Evolutionary conservation across 176 grass and related monocot species (phyloP).

Genomic region (Ampelocalamus luodianensis): DNA sequence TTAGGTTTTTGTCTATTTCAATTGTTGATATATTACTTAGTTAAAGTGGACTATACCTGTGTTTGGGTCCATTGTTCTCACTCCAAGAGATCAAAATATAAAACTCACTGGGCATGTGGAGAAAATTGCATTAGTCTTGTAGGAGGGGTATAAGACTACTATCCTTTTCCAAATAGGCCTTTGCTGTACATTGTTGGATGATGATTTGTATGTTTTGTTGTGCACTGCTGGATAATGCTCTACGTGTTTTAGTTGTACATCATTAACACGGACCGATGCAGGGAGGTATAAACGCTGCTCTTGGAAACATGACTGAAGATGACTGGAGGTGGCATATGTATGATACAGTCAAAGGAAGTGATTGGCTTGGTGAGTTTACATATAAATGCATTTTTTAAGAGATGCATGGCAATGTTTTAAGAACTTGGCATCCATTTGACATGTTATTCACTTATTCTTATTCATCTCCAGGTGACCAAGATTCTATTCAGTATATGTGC

Average conservation of each 20-base stretch:
- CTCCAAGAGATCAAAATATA: conserved; percentile 52
- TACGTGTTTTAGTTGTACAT: not conserved
- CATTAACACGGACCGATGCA: conserved; percentile 32
- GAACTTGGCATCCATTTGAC: not conserved
- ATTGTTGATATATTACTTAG: not conserved
- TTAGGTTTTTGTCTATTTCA: not conserved
- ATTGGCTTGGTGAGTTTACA: conserved; percentile 79
- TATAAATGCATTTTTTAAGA: not conserved
- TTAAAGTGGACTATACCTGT: not conserved
- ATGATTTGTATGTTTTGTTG: not conserved
- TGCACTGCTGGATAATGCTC: conserved; percentile 43
- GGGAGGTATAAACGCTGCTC: conserved; percentile 97
- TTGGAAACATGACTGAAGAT: conserved; percentile 98
- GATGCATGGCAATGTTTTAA: conserved; percentile 21
- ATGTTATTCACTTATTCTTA: no score
- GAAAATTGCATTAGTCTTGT: not conserved
- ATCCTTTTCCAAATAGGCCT: not conserved
- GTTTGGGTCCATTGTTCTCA: not conserved
- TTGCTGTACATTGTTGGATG: conserved; percentile 52
- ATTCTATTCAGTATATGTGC: conserved; percentile 99
- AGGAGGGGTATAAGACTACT: not conserved
- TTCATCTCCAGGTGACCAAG: conserved; percentile 80
- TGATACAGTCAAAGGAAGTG: conserved; percentile 98
- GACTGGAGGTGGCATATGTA: conserved; percentile 99
- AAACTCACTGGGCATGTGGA: conserved; percentile 41